Evolutionary conservation across 2,329 filamentous ascomycete species (phyloP).

Genomic region (Esteya vermicola): DNA sequence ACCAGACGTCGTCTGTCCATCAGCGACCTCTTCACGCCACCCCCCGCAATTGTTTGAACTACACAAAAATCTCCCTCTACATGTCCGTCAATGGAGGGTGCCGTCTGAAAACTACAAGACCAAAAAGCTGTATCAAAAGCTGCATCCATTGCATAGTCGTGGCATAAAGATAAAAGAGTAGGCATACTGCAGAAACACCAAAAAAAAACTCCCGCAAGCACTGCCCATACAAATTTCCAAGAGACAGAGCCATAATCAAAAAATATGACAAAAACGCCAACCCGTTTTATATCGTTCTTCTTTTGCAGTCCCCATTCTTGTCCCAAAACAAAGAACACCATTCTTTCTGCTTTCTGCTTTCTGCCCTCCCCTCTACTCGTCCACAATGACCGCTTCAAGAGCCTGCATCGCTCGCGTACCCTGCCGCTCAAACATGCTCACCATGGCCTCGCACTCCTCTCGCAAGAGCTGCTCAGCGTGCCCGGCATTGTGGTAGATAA

Average conservation of each 20-base stretch:
- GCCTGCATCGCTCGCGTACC: conserved; percentile 63
- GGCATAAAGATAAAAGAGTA: too few relatives aligned
- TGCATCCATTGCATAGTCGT: too few relatives aligned
- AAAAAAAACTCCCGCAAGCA: background rate
- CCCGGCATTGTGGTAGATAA: conserved; percentile 71
- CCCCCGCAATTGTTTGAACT: too few relatives aligned
- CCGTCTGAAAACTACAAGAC: too few relatives aligned
- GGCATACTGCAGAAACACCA: too few relatives aligned
- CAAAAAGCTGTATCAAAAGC: too few relatives aligned
- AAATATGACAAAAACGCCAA: background rate
- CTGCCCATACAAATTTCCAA: too few relatives aligned
- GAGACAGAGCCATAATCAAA: background rate
- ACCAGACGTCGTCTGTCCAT: background rate
- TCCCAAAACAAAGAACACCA: too few relatives aligned
- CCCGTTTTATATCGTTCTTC: background rate
- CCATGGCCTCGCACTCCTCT: conserved; percentile 68
- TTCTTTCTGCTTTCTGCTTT: too few relatives aligned
- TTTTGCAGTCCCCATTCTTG: too few relatives aligned
- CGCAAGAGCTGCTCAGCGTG: conserved; percentile 68
- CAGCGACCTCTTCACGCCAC: background rate
- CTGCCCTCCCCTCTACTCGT: conserved; percentile 13
- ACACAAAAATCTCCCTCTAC: background rate
- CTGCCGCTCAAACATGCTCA: conserved; percentile 71
- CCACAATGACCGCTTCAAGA: conserved; percentile 57
- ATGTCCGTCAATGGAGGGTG: too few relatives aligned